A percentile compares a stretch with the other conserved stretches of the same genome.
These are phyloP conservation scores for Rosa multiflora DNA, from an alignment of 306 rosid species.

Conservation along the genomic window DNA sequence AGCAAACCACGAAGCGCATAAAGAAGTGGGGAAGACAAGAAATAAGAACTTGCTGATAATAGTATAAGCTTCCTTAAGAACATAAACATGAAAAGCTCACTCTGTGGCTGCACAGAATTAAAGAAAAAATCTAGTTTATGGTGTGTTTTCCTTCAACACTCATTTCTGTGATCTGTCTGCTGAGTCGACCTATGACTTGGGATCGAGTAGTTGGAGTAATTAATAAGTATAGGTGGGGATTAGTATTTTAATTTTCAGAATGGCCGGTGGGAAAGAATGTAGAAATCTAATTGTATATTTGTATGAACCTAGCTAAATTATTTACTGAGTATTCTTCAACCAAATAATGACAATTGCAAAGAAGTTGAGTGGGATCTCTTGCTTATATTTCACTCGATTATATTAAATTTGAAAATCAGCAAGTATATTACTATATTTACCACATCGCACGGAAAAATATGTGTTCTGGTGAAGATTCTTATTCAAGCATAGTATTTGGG, in stretches of 20 bases:
- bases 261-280: background rate
- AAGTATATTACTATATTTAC: background rate
- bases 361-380: background rate
- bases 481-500: background rate
- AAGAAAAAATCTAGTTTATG: background rate
- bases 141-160: background rate
- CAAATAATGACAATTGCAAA: background rate
- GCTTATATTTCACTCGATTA: background rate
- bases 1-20: conserved; percentile 36
- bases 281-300: no score
- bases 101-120: background rate
- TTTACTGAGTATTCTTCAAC: background rate
- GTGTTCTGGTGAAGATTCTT: no score
- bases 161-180: background rate
- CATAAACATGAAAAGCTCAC: background rate
- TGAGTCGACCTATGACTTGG: background rate
- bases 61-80: background rate
- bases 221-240: background rate
- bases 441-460: no score
- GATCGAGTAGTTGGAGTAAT: no score
- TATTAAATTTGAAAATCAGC: background rate
- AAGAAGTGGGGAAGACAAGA: conserved; percentile 32
- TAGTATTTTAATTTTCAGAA: no score
- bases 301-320: no score
- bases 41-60: background rate